Conservation (phyloP, 352 stramenopile genomes). For the Phytophthora hibernalis region DNA sequence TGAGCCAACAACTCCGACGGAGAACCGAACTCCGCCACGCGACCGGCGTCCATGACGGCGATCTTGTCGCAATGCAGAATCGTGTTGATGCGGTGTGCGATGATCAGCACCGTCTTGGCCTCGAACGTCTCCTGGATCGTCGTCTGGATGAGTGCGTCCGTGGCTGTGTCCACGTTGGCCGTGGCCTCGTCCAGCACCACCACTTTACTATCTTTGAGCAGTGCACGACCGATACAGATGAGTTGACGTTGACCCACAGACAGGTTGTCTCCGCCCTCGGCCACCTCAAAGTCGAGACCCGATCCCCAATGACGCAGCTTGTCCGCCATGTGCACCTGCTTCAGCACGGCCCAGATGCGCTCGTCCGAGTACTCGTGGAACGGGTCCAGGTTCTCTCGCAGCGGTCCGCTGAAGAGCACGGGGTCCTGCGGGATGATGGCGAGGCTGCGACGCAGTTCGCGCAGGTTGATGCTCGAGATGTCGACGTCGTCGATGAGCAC, state of each 20-base stretch:
- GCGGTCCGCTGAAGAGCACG: slow-evolving; percentile 90
- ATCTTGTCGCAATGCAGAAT: slow-evolving; percentile 11
- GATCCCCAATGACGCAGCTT: slow-evolving; percentile 61
- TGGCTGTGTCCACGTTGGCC: slow-evolving; percentile 9
- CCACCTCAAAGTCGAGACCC: slow-evolving; percentile 48
- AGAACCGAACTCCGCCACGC: slow-evolving; percentile 42
- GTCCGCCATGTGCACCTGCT: slow-evolving; percentile 63
- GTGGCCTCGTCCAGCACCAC: slow-evolving; percentile 9
- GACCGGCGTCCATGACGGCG: slow-evolving; percentile 32
- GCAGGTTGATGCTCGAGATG: slow-evolving; percentile 52
- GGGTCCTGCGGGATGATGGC: slow-evolving; percentile 82
- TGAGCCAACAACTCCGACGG: slow-evolving; percentile 71
- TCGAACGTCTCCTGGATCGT: slow-evolving; percentile 3
- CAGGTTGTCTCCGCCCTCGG: slow-evolving; percentile 78
- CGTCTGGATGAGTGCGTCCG: slow-evolving; percentile 7
- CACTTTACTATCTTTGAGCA: slow-evolving; percentile 4
- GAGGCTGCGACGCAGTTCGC: slow-evolving; percentile 43
- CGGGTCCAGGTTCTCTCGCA: slow-evolving; percentile 91
- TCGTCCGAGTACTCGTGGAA: slow-evolving; percentile 79
- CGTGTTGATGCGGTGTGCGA: slow-evolving; percentile 10
- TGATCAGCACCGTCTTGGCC: slow-evolving; percentile 7
- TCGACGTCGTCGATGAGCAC: slow-evolving; percentile 70
- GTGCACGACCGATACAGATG: slow-evolving; percentile 90
- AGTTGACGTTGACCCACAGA: slow-evolving; percentile 87
- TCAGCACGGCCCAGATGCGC: slow-evolving; percentile 61